Percentiles rank a stretch among this genome's conserved stretches.
phyloP scores from a whole-genome alignment of 495 filamentous ascomycete genomes.

The Xylaria cubensis region DNA sequence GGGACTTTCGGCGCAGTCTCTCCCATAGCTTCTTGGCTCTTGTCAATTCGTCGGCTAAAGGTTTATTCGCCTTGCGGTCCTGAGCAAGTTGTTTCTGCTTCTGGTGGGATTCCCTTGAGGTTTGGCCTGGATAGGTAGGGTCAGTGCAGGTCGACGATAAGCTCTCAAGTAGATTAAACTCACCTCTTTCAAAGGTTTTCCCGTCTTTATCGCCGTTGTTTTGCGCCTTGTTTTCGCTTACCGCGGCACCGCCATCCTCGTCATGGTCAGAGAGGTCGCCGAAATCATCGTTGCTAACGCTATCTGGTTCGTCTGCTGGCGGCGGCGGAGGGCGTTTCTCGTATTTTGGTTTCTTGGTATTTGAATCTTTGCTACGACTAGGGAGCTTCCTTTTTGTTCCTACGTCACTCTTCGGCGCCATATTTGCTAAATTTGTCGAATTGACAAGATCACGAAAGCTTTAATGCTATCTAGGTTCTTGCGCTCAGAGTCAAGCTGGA shows the following conservation, averaged over 20 bases:
- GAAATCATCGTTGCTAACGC: slow-evolving; percentile 42
- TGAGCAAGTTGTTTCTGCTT: slow-evolving; percentile 89
- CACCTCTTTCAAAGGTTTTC: slow-evolving; percentile 45
- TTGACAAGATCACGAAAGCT: slow-evolving; percentile 9
- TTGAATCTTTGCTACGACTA: slow-evolving; percentile 44
- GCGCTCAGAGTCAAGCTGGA: slow-evolving; percentile 20
- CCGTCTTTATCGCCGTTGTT: slow-evolving; percentile 28
- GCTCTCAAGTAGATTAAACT: slow-evolving; percentile 17
- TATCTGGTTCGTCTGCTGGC: slow-evolving; percentile 32
- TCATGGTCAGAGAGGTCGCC: slow-evolving; percentile 46
- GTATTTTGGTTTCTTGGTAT: slow-evolving; percentile 57
- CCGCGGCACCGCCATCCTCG: slow-evolving; percentile 43
- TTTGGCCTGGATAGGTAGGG: slow-evolving; percentile 39
- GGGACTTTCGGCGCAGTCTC: slow-evolving; percentile 85
- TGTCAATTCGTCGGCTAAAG: slow-evolving; percentile 86
- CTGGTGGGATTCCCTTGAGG: slow-evolving; percentile 83
- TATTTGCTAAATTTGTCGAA: slow-evolving; percentile 24
- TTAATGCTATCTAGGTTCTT: not conserved
- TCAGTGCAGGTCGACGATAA: slow-evolving; percentile 24
- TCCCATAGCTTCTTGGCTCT: slow-evolving; percentile 98
- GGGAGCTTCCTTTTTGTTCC: slow-evolving; percentile 51
- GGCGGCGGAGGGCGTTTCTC: slow-evolving; percentile 40
- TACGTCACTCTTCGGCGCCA: slow-evolving; percentile 39
- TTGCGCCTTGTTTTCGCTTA: slow-evolving; percentile 25
- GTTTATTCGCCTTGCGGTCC: slow-evolving; percentile 91